These are phyloP conservation scores for Daldinia grandis DNA, from an alignment of 495 filamentous ascomycete species.

Conservation along the genomic window DNA sequence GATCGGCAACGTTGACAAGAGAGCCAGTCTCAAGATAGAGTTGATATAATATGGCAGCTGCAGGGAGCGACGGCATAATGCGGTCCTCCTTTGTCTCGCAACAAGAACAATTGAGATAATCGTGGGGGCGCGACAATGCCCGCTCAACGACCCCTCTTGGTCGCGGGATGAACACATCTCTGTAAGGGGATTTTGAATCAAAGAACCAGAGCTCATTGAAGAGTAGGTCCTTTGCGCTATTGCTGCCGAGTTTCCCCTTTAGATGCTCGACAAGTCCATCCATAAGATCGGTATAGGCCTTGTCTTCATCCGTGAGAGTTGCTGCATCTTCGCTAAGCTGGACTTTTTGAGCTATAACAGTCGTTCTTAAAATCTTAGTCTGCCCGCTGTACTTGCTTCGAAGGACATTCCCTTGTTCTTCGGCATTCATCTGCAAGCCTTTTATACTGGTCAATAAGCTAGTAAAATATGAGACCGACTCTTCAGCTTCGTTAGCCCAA, in stretches of 20 bases:
- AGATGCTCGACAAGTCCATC: conserved; percentile 67
- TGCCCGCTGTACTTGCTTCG: conserved; percentile 78
- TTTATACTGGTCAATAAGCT: conserved; percentile 52
- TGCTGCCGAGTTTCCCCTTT: conserved; percentile 62
- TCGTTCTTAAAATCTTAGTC: conserved; percentile 77
- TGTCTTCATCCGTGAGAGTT: conserved; percentile 74
- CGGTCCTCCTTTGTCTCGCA: conserved; percentile 58
- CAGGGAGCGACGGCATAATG: conserved; percentile 71
- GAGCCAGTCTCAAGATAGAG: conserved; percentile 89
- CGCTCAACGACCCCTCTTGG: conserved; percentile 82
- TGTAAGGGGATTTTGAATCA: conserved; percentile 79
- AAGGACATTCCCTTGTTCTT: conserved; percentile 60
- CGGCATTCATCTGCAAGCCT: conserved; percentile 49
- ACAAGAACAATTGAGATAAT: conserved; percentile 84
- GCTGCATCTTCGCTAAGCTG: conserved; percentile 84
- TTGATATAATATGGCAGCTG: conserved; percentile 86
- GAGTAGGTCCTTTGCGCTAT: conserved; percentile 69
- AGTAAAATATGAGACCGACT: conserved; percentile 47
- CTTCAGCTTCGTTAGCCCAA: conserved; percentile 47
- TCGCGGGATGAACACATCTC: conserved; percentile 82
- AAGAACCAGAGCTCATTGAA: conserved; percentile 86
- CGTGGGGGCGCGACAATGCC: conserved; percentile 79
- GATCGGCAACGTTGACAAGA: conserved; percentile 85
- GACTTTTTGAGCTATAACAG: conserved; percentile 86
- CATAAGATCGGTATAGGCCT: conserved; percentile 78